Evolutionary conservation across 306 rosid species (phyloP).

Genomic region (Prunus campanulata): DNA sequence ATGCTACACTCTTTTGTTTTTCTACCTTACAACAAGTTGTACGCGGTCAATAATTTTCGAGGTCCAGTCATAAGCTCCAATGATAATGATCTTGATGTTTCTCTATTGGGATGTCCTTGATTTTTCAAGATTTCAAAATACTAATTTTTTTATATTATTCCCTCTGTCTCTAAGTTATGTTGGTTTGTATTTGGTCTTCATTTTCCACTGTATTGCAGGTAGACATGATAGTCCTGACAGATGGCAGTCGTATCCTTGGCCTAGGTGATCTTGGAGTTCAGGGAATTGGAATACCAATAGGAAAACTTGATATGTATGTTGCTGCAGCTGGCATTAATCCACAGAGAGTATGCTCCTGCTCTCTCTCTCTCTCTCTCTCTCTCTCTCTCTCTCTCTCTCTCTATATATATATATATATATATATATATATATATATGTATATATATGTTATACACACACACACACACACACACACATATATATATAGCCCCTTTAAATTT

Average conservation of each 20-base stretch:
- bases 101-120: not conserved
- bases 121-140: not conserved
- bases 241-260: conserved; percentile 99
- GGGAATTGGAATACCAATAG: conserved; percentile 97
- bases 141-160: not conserved
- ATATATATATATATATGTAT: not conserved
- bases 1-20: conserved; percentile 10
- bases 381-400: too few species aligned
- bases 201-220: conserved; percentile 63
- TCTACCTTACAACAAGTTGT: not conserved
- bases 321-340: conserved; percentile 99
- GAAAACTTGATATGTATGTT: conserved; percentile 97
- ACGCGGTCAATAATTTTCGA: not conserved
- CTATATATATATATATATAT: too few species aligned
- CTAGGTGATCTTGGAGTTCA: conserved; percentile 99
- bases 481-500: too few species aligned
- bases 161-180: not conserved
- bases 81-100: not conserved
- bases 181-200: conserved; percentile 7
- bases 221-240: conserved; percentile 98
- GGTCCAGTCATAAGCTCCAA: too few species aligned
- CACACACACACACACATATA: not conserved
- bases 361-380: not conserved
- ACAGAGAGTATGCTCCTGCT: conserved; percentile 64
- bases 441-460: not conserved